Conservation (phyloP, 2,329 filamentous ascomycete species). For the Cladosporium sp. region DNA sequence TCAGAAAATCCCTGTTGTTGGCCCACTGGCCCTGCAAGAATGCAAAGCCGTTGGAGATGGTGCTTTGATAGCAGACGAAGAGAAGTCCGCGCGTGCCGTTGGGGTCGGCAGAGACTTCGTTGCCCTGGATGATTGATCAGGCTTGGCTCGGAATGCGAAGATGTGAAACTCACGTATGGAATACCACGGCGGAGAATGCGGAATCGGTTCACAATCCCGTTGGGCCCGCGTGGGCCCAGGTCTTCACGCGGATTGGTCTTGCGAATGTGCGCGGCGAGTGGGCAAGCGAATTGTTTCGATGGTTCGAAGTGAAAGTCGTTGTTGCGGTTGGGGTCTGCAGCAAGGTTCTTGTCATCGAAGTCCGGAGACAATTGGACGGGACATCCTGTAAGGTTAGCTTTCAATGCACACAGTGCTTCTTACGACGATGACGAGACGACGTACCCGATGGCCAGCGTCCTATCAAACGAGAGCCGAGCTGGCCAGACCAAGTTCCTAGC, state of each 20-base stretch:
- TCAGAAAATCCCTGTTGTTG: not conserved
- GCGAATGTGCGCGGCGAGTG: not conserved
- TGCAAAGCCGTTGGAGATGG: not conserved
- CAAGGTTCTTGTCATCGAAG: slow-evolving; percentile 31
- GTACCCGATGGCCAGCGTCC: too few species aligned
- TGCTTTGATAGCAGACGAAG: not conserved
- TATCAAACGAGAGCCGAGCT: not conserved
- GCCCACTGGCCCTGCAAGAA: not conserved
- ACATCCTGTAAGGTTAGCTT: too few species aligned
- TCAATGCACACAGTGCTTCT: not conserved
- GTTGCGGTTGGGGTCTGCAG: slow-evolving; percentile 23
- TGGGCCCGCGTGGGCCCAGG: too few species aligned
- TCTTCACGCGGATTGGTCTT: not conserved
- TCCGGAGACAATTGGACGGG: slow-evolving; percentile 18
- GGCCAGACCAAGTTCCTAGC: slow-evolving; percentile 27
- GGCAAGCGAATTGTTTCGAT: not conserved
- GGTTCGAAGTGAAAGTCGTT: slow-evolving; percentile 15
- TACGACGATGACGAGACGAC: too few species aligned
- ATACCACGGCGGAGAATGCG: not conserved
- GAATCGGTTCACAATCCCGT: too few species aligned
- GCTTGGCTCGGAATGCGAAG: too few species aligned
- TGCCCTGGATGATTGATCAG: too few species aligned
- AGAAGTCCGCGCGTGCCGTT: not conserved
- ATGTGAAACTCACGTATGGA: too few species aligned
- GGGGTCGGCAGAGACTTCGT: not conserved